These are phyloP conservation scores for Aspergillus udagawae DNA, from an alignment of 2,329 filamentous ascomycete species.

Conservation along the genomic window DNA sequence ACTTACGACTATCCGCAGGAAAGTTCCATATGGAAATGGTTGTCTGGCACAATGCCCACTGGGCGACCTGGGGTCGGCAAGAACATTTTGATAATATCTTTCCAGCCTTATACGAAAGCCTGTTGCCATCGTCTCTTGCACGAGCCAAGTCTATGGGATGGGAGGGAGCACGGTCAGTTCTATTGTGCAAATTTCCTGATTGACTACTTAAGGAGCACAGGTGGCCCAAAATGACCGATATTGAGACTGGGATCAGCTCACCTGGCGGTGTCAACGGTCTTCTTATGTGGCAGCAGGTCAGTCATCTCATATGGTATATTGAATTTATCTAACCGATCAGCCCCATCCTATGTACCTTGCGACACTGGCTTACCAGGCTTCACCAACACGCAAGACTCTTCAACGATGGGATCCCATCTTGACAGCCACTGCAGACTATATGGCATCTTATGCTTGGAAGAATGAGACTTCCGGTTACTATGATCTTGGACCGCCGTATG, in stretches of 20 bases:
- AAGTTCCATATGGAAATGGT: constrained; percentile 19
- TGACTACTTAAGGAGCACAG: neutral
- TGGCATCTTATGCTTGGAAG: constrained; percentile 13
- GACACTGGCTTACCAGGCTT: constrained; percentile 7
- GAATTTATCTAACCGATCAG: neutral
- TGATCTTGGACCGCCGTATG: constrained; percentile 14
- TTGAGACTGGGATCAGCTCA: constrained; percentile 9
- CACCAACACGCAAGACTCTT: constrained; percentile 5
- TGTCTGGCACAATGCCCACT: constrained; percentile 15
- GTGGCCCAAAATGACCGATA: constrained; percentile 16
- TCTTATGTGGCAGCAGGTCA: constrained; percentile 14
- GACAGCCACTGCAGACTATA: constrained; percentile 10
- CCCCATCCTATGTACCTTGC: constrained; percentile 15
- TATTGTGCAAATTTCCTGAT: neutral
- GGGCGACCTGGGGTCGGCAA: constrained; percentile 14
- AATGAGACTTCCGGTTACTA: constrained; percentile 11
- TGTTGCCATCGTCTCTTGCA: constrained; percentile 8
- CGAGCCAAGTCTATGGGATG: constrained; percentile 11
- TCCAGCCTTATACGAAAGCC: constrained; percentile 6
- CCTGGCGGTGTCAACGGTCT: constrained; percentile 13
- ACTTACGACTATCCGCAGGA: neutral
- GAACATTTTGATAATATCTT: constrained; percentile 11
- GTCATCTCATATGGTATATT: neutral
- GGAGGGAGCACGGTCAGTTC: constrained; percentile 9
- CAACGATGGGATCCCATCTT: constrained; percentile 9